These are phyloP conservation scores for Podospora anserina DNA, from an alignment of 495 filamentous ascomycete genomes.

Conservation along the genomic window DNA sequence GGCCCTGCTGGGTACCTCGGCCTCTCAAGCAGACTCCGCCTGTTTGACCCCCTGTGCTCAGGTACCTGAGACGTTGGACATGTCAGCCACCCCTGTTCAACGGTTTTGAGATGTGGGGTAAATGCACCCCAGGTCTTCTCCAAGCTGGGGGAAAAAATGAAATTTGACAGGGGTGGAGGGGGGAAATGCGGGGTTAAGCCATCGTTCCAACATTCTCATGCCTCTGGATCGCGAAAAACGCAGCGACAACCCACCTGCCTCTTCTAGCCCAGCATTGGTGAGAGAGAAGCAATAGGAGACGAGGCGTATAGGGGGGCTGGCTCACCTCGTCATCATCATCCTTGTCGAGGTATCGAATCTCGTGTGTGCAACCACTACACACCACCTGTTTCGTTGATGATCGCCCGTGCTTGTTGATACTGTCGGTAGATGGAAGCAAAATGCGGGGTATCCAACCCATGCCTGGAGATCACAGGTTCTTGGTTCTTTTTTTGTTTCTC, in stretches of 20 bases:
- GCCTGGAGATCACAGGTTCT: background rate
- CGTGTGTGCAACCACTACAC: background rate
- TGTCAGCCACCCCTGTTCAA: background rate
- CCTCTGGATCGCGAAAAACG: slow-evolving; percentile 15
- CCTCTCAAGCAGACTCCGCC: slow-evolving; percentile 12
- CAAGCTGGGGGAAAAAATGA: slow-evolving; percentile 7
- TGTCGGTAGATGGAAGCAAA: slow-evolving; percentile 15
- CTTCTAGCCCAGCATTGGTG: slow-evolving; percentile 11
- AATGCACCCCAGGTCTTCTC: slow-evolving; percentile 14
- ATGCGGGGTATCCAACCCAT: slow-evolving; percentile 18
- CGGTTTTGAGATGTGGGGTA: slow-evolving; percentile 16
- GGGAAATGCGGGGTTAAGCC: slow-evolving; percentile 7
- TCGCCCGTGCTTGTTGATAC: background rate
- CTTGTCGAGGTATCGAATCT: background rate
- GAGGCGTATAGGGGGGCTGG: slow-evolving; percentile 9
- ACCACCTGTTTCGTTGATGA: background rate
- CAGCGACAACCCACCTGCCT: slow-evolving; percentile 23
- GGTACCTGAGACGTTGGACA: slow-evolving; percentile 19
- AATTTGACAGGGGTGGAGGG: slow-evolving; percentile 15
- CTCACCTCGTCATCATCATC: slow-evolving; percentile 1
- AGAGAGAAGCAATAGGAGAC: slow-evolving; percentile 1
- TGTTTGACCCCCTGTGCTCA: slow-evolving; percentile 3
- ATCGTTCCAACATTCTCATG: slow-evolving; percentile 11
- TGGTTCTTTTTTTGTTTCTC: background rate
- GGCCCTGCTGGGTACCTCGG: slow-evolving; percentile 18